phyloP scores from a whole-genome alignment of 768 basidiomycete species.

The Basidioascus undulatus region DNA sequence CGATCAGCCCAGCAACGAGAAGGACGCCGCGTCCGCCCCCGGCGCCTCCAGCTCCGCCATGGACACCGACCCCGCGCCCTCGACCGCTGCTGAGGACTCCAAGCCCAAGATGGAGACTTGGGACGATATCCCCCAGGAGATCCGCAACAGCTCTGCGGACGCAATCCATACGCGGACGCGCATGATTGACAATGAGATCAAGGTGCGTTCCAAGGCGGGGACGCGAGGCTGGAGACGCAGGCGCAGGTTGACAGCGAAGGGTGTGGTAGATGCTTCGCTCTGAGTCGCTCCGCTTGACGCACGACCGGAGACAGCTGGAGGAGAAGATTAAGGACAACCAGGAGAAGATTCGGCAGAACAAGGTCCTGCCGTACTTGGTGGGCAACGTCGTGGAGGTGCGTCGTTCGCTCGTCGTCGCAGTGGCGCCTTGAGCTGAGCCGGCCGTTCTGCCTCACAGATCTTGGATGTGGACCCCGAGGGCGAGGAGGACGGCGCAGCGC shows the following conservation, averaged over 20 bases:
- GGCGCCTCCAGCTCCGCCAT: no score
- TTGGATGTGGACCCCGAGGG: slow-evolving; percentile 73
- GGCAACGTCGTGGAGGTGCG: slow-evolving; percentile 89
- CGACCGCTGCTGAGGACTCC: slow-evolving; percentile 11
- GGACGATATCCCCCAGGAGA: slow-evolving; percentile 76
- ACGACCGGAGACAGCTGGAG: slow-evolving; percentile 89
- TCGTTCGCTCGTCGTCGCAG: neutral
- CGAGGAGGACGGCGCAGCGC: slow-evolving; percentile 37
- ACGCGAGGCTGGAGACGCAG: neutral
- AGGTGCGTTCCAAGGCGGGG: slow-evolving; percentile 27
- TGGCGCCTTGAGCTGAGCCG: neutral
- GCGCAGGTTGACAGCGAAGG: neutral
- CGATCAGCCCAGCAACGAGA: no score
- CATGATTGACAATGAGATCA: slow-evolving; percentile 87
- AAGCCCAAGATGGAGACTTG: slow-evolving; percentile 34
- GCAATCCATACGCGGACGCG: slow-evolving; percentile 66
- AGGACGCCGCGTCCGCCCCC: no score
- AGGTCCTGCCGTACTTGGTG: slow-evolving; percentile 90
- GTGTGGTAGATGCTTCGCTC: slow-evolving; percentile 69
- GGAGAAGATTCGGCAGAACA: slow-evolving; percentile 98
- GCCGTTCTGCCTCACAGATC: slow-evolving; percentile 31
- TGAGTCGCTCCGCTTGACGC: slow-evolving; percentile 69
- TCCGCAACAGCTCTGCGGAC: slow-evolving; percentile 49
- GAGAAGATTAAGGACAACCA: slow-evolving; percentile 96
- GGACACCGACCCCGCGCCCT: no score